Evolutionary conservation across 2,329 filamentous ascomycete genomes (phyloP), one percentile per base, ranked within the genome.

Genomic region (Penicillium sp.): DNA sequence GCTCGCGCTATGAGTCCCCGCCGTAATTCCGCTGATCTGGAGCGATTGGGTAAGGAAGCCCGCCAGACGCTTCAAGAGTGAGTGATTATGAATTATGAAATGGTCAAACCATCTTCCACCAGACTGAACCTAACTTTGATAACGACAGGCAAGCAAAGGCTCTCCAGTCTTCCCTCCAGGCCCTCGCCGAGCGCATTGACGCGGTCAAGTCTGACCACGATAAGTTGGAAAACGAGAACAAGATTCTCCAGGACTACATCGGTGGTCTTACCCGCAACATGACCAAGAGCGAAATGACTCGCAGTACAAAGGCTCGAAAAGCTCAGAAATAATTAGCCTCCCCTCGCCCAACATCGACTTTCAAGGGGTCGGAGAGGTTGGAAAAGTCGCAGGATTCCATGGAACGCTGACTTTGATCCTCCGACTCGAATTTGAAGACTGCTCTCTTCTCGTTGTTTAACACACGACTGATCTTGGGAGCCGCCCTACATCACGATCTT

Each of bases 171-270:
- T 96, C 92, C 30, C 86, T 99, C 37, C 84, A 96, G 63, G 91
- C 90, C 65, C 90, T 98, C 46, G 92, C 97, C 67, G 92, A 97
- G 78, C 90, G 93, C 55, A 96, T 98, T 75, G 95, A 99, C 74
- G 91, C 92, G 33, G 93, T 98, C 65, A 92, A 93, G 77, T 89
- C 91, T 69, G 94, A 98, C 74, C 93, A 99, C 74, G 92, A 97
- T 80, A 97, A 97, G 79, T 87, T 99, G 57, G 93, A 98, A 78
- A 95, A 86, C 76, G 93, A 97, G 77, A 99, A 99, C 83, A 94
- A 93, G 72, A 97, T 98, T 73, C 80, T 99, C 52, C 94, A 98
- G 78, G 97, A 97, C 77, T 98, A 98, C 76, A 98, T 98, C 71
- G 94, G 94, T 66, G 94, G 97, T 73, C 84, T 98, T 58, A 98